Evolutionary conservation across 345 rosid species (phyloP), one percentile per base, ranked within the genome.

Genomic region (Eucalyptus leucophloia): DNA sequence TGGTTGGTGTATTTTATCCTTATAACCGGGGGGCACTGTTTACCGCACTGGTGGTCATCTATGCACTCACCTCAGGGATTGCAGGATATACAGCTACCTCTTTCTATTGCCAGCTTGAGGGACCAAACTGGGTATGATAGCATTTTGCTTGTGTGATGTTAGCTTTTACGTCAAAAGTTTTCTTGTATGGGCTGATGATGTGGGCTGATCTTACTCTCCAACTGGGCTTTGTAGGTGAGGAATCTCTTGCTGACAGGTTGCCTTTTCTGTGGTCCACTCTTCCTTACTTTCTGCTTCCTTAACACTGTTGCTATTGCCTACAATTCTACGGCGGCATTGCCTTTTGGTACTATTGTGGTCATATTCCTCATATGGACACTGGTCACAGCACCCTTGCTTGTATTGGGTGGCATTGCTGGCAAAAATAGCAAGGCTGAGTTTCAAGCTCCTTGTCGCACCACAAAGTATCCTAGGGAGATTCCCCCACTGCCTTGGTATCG

Each of bases 331-430:
- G 99, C 99, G 0, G 99, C 98, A 26, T 91, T 97, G 82, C 99
- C 98, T 85, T 95, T 96, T 53, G 99, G 99, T 72, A 97, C 98
- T 44, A 97, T 97, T 54, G 95, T 97, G 49, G 99, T 97, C 37
- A 97, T 97, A 45, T 92, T 94, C 87, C 96, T 97, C 49, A 97
- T 97, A 89, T 97, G 99, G 99, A 93, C 96, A 30, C 90, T 97
- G 42, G 98, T 97, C 69, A 97, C 99, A 42, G 93, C 98, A 9
- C 98, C 99, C 6, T 92, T 97, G 50, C 98, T 97, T 45, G 98
- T 97, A 6, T 91, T 97, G 92, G 99, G 99, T 92, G 99, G 99
- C 49, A 97, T 97, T 90, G 99, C 99, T 14, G 99, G 99, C 51
- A 97, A 96, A 91, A 97, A 97, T 88, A 97, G 98, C 93, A 95